Evolutionary conservation across 163 green algal genomes (phyloP).

Genomic region (Trebouxia gelatinosa): DNA sequence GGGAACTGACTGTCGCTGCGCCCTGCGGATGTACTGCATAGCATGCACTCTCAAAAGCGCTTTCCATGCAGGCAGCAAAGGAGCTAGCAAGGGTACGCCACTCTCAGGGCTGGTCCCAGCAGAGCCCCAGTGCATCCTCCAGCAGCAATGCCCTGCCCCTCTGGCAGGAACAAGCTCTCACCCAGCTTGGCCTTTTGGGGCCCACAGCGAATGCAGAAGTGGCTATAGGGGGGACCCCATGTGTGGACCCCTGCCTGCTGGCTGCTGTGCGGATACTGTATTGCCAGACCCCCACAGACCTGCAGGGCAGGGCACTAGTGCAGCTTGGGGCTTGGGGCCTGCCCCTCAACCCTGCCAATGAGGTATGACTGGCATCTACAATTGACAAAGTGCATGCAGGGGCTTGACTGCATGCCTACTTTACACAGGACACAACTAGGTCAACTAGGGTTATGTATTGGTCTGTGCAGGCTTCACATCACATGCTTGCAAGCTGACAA

Average conservation of each 20-base stretch:
- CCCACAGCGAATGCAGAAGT: constrained; percentile 34
- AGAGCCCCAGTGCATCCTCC: neutral
- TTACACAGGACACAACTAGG: neutral
- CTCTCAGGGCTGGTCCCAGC: neutral
- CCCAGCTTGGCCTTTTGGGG: constrained; percentile 33
- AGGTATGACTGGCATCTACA: neutral
- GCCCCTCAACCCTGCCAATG: constrained; percentile 34
- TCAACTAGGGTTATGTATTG: neutral
- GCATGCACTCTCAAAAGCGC: too few species aligned
- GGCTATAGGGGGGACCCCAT: constrained; percentile 3
- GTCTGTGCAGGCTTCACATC: neutral
- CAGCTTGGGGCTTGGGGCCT: constrained; percentile 51
- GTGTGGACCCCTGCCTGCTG: constrained; percentile 48
- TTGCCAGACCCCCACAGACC: constrained; percentile 22
- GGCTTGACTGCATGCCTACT: neutral
- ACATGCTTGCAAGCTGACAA: neutral
- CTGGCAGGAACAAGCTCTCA: constrained; percentile 33
- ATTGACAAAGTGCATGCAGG: neutral
- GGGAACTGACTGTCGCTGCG: too few species aligned
- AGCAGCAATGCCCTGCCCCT: constrained; percentile 7
- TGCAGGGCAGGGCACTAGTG: constrained; percentile 31
- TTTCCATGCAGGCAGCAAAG: constrained; percentile 38
- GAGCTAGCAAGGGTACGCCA: constrained; percentile 28
- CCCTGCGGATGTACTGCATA: neutral
- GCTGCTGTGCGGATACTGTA: constrained; percentile 48